phyloP scores from a whole-genome alignment of 2,329 filamentous ascomycete genomes.

The Ascochyta rabiei region DNA sequence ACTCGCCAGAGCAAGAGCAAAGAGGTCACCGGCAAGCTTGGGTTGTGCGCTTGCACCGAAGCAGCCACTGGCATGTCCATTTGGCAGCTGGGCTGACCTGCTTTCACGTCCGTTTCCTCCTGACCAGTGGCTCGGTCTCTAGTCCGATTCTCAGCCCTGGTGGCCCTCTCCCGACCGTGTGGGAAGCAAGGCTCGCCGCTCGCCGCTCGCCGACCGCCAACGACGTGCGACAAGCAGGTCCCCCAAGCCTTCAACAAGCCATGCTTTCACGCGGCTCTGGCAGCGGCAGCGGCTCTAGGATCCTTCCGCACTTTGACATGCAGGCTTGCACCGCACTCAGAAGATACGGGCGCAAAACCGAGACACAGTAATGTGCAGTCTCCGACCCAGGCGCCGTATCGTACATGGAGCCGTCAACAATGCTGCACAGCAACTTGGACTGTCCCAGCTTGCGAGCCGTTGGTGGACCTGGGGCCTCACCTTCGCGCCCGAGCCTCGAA shows the following conservation, averaged over 20 bases:
- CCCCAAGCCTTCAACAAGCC: constrained; percentile 22
- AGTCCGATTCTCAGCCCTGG: constrained; percentile 21
- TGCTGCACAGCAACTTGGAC: constrained; percentile 5
- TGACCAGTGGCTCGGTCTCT: constrained; percentile 17
- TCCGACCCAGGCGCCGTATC: background rate
- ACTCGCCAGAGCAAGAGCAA: background rate
- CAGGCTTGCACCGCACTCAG: constrained; percentile 1
- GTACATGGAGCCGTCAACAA: constrained; percentile 4
- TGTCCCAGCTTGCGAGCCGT: constrained; percentile 4
- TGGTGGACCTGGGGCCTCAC: constrained; percentile 16
- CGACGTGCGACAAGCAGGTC: constrained; percentile 24
- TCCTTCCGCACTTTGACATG: constrained; percentile 11
- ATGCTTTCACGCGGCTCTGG: constrained; percentile 16
- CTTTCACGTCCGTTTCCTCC: constrained; percentile 2
- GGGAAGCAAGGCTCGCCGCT: constrained; percentile 22
- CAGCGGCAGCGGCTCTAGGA: constrained; percentile 30
- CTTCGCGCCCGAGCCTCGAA: constrained; percentile 11
- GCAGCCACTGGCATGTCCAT: constrained; percentile 27
- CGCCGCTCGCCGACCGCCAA: constrained; percentile 19
- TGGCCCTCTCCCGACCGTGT: constrained; percentile 24
- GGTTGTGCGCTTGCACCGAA: constrained; percentile 26
- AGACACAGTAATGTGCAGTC: constrained; percentile 1
- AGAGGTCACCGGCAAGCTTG: background rate
- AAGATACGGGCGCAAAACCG: background rate
- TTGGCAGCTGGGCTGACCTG: constrained; percentile 3